Evolutionary conservation across 164 flowering plant species (phyloP), one percentile per base, ranked within the genome.

Genomic region (Nymphaea thermarum): DNA sequence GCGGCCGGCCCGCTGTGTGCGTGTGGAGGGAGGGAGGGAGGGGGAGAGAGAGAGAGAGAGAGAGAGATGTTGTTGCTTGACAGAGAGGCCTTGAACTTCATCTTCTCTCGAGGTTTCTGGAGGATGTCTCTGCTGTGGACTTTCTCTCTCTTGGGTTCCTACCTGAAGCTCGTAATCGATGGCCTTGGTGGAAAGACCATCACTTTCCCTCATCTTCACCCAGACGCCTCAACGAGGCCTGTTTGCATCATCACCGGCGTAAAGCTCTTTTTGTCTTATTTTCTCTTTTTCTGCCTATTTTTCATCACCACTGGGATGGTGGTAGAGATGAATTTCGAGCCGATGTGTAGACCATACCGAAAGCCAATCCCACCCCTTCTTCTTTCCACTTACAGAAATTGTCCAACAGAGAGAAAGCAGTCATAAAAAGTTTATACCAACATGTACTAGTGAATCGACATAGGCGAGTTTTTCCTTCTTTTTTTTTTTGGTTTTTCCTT

Each of bases 201-300:
- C 11, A 44, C 79, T 7, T 81, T 73, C 60, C 69, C 78, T 45
- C 84, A 87, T 44, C 71, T 71, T 61, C n/a, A 64, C 12, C 78
- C 66, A 0, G 5, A 63, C 62, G 57, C 67, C 55, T 17, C 51
- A 4, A 57, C 62, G 11, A 15, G 67, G 41, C 96, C 96, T 55
- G 47, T 93, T 67, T 93, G 96, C 77, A 72, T 93, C 41, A 76
- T 93, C 65, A 93, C 97, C 17, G 98, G 98, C 36, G 98, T 93
- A 83, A 80, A 74, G 43, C n/a, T 6, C 42, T 47, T 43, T 41
- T 70, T 18, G 6, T 44, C 15, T 57, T 11, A 42, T 70, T 55
- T 62, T 62, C 64, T 62, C n/a, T 17, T 8, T 62, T 62, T 62
- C 42, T 17, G 12, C 42, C 10, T 62, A 17, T 62, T 11, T 62